These are phyloP conservation scores for Deuterostichococcus epilithicus DNA, from an alignment of 139 green algal species.

Conservation along the genomic window DNA sequence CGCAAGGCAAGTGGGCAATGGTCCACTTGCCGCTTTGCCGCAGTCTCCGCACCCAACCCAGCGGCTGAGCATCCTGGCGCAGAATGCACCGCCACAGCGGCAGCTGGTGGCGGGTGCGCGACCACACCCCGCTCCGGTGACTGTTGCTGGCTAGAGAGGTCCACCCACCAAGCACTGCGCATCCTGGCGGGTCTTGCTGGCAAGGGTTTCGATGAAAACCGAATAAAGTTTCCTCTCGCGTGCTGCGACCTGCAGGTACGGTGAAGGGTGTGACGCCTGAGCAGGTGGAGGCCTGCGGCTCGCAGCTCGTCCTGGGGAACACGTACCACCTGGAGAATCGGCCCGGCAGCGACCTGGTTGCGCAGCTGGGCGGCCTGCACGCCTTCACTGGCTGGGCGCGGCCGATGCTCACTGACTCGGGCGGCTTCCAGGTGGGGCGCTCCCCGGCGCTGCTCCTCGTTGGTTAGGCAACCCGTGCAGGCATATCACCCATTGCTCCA, in stretches of 20 bases:
- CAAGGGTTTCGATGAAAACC: neutral
- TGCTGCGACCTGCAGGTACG: slow-evolving; percentile 47
- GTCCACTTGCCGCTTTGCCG: too few species aligned
- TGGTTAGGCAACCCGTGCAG: too few species aligned
- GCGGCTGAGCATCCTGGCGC: too few species aligned
- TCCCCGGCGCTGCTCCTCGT: too few species aligned
- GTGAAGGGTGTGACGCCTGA: slow-evolving; percentile 82
- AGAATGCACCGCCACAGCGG: too few species aligned
- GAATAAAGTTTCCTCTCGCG: too few species aligned
- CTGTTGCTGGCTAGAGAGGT: too few species aligned
- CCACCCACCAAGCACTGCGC: neutral
- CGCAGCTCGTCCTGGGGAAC: slow-evolving; percentile 93
- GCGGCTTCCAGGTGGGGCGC: slow-evolving; percentile 65
- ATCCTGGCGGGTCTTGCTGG: neutral
- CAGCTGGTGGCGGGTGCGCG: too few species aligned
- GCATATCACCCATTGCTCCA: too few species aligned
- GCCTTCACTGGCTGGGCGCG: slow-evolving; percentile 85
- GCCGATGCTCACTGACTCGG: slow-evolving; percentile 76
- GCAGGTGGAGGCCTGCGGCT: slow-evolving; percentile 76
- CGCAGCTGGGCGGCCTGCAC: slow-evolving; percentile 81
- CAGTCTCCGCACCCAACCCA: too few species aligned
- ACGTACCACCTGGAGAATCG: slow-evolving; percentile 78
- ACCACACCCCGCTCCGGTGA: too few species aligned
- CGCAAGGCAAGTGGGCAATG: slow-evolving; percentile 86
- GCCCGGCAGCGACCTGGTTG: slow-evolving; percentile 72